Conservation (phyloP, 768 basidiomycete genomes). For the Mycena crocata region DNA sequence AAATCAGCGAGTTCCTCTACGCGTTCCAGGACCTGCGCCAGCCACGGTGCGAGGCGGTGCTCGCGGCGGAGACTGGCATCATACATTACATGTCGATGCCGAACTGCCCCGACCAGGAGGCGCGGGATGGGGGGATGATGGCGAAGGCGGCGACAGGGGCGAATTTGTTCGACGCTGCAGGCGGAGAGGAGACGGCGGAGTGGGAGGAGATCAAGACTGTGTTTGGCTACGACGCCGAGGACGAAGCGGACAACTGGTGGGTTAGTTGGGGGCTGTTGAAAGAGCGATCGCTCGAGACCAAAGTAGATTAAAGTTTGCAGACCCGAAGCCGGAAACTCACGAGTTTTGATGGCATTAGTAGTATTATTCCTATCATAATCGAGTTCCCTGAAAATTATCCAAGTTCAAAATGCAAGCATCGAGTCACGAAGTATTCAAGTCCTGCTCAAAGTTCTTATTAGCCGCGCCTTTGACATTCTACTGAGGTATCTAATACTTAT, state of each 20-base stretch:
- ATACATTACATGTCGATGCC: constrained; percentile 59
- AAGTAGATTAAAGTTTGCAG: too few relatives aligned
- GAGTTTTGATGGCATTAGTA: too few relatives aligned
- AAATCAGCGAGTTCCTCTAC: constrained; percentile 61
- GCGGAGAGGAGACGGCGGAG: constrained; percentile 41
- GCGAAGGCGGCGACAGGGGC: neutral
- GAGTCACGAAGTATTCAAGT: too few relatives aligned
- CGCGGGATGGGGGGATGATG: constrained; percentile 49
- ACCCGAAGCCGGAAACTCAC: too few relatives aligned
- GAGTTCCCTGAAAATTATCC: too few relatives aligned
- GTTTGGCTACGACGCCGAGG: constrained; percentile 67
- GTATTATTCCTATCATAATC: too few relatives aligned
- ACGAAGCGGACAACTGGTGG: constrained; percentile 74
- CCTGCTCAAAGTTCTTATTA: too few relatives aligned
- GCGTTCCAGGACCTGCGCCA: constrained; percentile 69
- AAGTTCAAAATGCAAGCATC: too few relatives aligned
- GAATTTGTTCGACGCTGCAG: constrained; percentile 31
- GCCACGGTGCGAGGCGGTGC: constrained; percentile 55
- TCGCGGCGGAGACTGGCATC: constrained; percentile 56
- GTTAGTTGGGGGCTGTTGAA: constrained; percentile 61
- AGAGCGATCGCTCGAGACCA: constrained; percentile 47
- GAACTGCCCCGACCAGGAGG: constrained; percentile 52
- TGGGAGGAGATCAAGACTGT: constrained; percentile 62
- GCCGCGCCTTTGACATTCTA: too few relatives aligned
- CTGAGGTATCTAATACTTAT: too few relatives aligned